Evolutionary conservation across 768 basidiomycete genomes (phyloP), one percentile per base, ranked within the genome.

Genomic region (Leccinum aurantiacum): DNA sequence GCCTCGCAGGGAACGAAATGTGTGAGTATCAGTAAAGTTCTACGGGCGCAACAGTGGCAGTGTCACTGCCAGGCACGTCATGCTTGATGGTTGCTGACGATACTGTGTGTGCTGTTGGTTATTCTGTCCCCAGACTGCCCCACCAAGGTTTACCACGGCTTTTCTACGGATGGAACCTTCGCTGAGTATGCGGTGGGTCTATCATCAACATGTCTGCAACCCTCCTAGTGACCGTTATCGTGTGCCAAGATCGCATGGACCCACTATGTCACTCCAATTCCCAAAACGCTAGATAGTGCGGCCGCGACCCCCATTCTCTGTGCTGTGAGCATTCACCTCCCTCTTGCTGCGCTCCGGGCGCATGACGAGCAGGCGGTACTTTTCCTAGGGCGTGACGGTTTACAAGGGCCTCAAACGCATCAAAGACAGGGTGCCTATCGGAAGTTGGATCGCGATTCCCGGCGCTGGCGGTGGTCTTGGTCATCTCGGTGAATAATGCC

Each of bases 231-330:
- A 27, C 25, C 9, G 0, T 9, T 29, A 25, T 29, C 44, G 53
- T 67, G 60, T 25, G 58, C 22, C 38, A 41, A 73, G 74, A 60
- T 77, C 17, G 67, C 71, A 2, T 79, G 69, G 70, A 69, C 74
- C 4, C 56, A 68, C 55, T 76, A 81, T 57, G 71, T 83, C 47
- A 82, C 80, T 4, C 76, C 73, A 0, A 77, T 84, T 50, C 82
- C 83, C 15, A 67, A 78, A 1, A 65, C 66, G 1, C 63, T 83
- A 25, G 68, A 74, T 48, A 67, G 80, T 41, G 76, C 75, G 13
- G 66, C 71, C 7, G 82, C 81, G 6, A 76, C 79, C 0, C 68
- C 82, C 2, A 75, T 83, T 60, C 72, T 80, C 4, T 81, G 81
- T 59, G 78, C 78, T 33, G 77, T 75, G 38, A 53, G 69, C 35